Percentiles rank a stretch among this genome's conserved stretches.
These are phyloP conservation scores for Penicillium sp. DNA, from an alignment of 2,329 filamentous ascomycete genomes.

Conservation along the genomic window DNA sequence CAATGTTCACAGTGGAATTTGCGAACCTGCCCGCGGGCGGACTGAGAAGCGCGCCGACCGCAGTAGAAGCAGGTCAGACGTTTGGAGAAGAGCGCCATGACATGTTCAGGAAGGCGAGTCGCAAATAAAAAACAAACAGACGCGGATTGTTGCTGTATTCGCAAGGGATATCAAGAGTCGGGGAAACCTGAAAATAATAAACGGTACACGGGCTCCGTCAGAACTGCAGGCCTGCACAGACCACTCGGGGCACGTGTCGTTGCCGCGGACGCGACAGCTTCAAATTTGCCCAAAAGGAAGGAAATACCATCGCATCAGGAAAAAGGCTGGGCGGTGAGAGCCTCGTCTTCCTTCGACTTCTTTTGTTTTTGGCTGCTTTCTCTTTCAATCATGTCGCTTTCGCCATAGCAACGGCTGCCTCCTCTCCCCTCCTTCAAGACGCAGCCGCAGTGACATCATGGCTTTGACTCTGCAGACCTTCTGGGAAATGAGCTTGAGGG, in stretches of 20 bases:
- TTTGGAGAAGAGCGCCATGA: slow-evolving; percentile 47
- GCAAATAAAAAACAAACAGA: not conserved
- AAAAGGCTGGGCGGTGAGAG: not conserved
- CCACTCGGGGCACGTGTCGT: slow-evolving; percentile 23
- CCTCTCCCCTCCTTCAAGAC: not conserved
- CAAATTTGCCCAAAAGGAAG: slow-evolving; percentile 10
- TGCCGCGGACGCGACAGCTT: slow-evolving; percentile 15
- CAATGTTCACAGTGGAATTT: slow-evolving; percentile 76
- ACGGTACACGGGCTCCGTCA: too few species aligned
- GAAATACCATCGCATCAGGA: not conserved
- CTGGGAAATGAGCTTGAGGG: slow-evolving; percentile 9
- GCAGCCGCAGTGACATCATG: slow-evolving; percentile 20
- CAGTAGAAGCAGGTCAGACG: slow-evolving; percentile 80
- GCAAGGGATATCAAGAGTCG: slow-evolving; percentile 12
- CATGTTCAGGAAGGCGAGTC: slow-evolving; percentile 18
- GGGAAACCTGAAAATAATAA: slow-evolving; percentile 15
- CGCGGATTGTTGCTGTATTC: slow-evolving; percentile 16
- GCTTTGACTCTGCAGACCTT: slow-evolving; percentile 6
- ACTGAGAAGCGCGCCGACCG: slow-evolving; percentile 64
- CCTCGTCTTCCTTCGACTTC: not conserved
- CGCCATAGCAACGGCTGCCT: not conserved
- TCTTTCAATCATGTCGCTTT: not conserved
- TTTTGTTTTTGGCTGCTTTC: not conserved
- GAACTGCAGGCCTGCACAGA: slow-evolving; percentile 13
- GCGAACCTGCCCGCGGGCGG: slow-evolving; percentile 59